Evolutionary conservation across 2,329 filamentous ascomycete species (phyloP).

Genomic region (Neopestalotiopsis sp.): DNA sequence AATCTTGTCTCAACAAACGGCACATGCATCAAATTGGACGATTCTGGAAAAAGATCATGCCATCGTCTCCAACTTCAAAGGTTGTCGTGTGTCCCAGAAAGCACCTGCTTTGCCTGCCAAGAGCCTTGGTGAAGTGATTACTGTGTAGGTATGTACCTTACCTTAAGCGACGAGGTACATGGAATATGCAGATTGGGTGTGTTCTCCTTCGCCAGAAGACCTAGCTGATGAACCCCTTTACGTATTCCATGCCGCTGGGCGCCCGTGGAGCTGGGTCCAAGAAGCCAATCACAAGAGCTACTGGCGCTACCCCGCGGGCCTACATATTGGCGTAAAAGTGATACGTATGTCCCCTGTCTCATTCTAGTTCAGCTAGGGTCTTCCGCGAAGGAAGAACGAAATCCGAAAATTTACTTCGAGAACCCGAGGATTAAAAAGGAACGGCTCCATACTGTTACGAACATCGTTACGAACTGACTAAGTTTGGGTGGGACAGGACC

Average conservation of each 20-base stretch:
- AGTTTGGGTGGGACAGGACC: background rate
- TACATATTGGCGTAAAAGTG: background rate
- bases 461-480: background rate
- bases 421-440: background rate
- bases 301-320: background rate
- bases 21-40: too few relatives aligned
- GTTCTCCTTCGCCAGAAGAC: background rate
- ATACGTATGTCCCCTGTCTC: background rate
- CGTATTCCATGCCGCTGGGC: background rate
- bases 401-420: conserved; percentile 3
- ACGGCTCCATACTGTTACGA: background rate
- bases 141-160: background rate
- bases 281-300: background rate
- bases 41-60: too few relatives aligned
- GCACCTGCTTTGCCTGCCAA: too few relatives aligned
- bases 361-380: background rate
- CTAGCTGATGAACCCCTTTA: background rate
- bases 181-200: background rate
- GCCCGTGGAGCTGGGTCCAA: background rate
- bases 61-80: too few relatives aligned
- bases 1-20: too few relatives aligned
- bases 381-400: background rate
- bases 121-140: too few relatives aligned
- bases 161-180: background rate
- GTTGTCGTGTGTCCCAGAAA: too few relatives aligned